Base-by-base conservation (phyloP, 2,329 filamentous ascomycete genomes). In the Phoma sp. region DNA sequence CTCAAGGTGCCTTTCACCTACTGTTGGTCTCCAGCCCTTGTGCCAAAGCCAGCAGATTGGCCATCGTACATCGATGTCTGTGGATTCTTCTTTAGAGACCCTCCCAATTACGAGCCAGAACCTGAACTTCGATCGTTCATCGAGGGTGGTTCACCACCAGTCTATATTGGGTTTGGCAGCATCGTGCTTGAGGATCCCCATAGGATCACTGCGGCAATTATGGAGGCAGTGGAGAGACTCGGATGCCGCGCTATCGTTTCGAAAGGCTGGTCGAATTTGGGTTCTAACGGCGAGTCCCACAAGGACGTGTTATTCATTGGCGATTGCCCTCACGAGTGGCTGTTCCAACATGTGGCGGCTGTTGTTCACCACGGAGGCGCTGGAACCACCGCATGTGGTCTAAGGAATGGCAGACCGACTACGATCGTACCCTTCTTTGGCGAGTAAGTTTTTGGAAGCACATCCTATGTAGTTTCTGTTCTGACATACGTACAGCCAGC, bases 341-440 rank as follows among this genome's bases (percentile, higher is more conserved):
- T 96, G 0, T 96, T 96, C 72, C 81, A 90, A 57, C 86, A 83
- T 34, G 90, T 95, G 1, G 87, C 89, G 0, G 87, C 85, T 32
- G 91, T 96, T 1, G 87, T 93, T 4, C 91, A 96, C 67, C 91
- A 95, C 57, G 91, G 91, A n/a, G 91, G 91, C 49, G 91, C 91
- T 3, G 91, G 91, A 17, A 96, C 91, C 2, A 92, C 90, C 1
- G 90, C 91, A 0, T 10, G 88, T 95, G 54, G 83, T 87, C n/a
- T 48, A 4, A 40, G 4, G 5, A 48, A 48, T 7, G 46, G 84
- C 86, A 3, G 91, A 89, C 18, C 87, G 86, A 42, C 91, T 90
- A 1, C 95, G 90, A 0, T 82, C 92, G 85, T 96, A 0, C 91
- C 91, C 0, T 96, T 96, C 76, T 96, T 73, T 42, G 68, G 71